These are phyloP conservation scores for Helianthus tuberosus DNA, from an alignment of 129 eudicot species.

Conservation along the genomic window DNA sequence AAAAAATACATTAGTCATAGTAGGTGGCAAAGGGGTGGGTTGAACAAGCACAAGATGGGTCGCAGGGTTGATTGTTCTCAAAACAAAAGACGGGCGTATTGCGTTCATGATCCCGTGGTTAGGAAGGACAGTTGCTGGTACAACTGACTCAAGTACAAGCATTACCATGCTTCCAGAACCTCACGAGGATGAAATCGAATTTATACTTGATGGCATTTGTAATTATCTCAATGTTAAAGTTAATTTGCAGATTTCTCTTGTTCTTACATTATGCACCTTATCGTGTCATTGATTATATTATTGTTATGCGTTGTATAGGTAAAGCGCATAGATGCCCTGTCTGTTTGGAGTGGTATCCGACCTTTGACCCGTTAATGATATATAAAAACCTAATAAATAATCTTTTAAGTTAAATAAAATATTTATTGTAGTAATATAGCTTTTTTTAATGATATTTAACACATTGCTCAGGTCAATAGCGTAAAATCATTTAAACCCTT, in stretches of 20 bases:
- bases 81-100: conserved; percentile 96
- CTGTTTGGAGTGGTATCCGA: conserved; percentile 98
- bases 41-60: too few relatives aligned
- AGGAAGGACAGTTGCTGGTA: too few relatives aligned
- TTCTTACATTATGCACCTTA: not conserved
- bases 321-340: conserved; percentile 78
- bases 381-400: too few relatives aligned
- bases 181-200: conserved; percentile 89
- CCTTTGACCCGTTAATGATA: too few relatives aligned
- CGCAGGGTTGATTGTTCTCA: conserved; percentile 97
- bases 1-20: too few relatives aligned
- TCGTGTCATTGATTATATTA: not conserved
- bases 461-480: too few relatives aligned
- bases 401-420: too few relatives aligned
- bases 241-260: conserved; percentile 30
- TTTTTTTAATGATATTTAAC: too few relatives aligned
- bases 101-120: conserved; percentile 97
- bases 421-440: too few relatives aligned
- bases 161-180: conserved; percentile 97
- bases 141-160: conserved; percentile 75
- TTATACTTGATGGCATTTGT: conserved; percentile 86
- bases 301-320: conserved; percentile 41
- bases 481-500: too few relatives aligned
- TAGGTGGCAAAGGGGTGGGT: too few relatives aligned
- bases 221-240: conserved; percentile 96